Base-by-base conservation (phyloP, 768 basidiomycete genomes). In the Asterophora parasitica region DNA sequence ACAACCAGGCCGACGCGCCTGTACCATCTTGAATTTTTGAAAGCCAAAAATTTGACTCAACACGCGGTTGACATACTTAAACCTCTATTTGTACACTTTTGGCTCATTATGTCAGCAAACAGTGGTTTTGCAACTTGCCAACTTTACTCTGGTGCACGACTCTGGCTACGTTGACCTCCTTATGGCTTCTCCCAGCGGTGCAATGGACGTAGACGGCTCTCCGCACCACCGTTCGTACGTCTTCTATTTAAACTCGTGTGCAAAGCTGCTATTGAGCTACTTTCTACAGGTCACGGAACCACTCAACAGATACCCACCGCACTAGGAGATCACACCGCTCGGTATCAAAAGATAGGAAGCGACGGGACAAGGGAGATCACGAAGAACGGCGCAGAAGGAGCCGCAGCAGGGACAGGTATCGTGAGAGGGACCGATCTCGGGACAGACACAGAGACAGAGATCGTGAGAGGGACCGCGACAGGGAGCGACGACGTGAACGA, bases 301-400 rank as follows among this genome's bases (percentile, higher is more conserved):
- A 81, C 63, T 88, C 88, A 3, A 81, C 82, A 31, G 87, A 88
- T 62, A 90, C 87, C 8, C 79, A 81, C 55, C 80, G 78, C 36
- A 88, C 86, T 16, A 76, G 73, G 55, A 76, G 77, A 49, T 89
- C 87, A 39, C 85, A 88, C 58, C 75, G 80, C 51, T 91, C 89
- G 8, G 70, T 68, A 44, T 90, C 88, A 17, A 73, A 78, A 56
- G 86, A 85, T 42, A 76, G 72, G 56, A 71, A 74, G 46, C 74
- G 78, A 16, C 72, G 78, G 30, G 74, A 75, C 28, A 72, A 71
- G 51, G 71, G 58, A 44, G 78, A 85, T 3, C 70, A 78, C 37
- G 77, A 81, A 23, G 83, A 86, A 42, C 79, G 79, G 52, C 80
- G 77, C 52, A 76, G 70, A 53, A 75, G 76, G 43, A 83, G 81